Percentiles rank a stretch among this genome's conserved stretches.
phyloP scores from a whole-genome alignment of 371 early-diverging fungal genomes.

The Haplosporangium sp. region DNA sequence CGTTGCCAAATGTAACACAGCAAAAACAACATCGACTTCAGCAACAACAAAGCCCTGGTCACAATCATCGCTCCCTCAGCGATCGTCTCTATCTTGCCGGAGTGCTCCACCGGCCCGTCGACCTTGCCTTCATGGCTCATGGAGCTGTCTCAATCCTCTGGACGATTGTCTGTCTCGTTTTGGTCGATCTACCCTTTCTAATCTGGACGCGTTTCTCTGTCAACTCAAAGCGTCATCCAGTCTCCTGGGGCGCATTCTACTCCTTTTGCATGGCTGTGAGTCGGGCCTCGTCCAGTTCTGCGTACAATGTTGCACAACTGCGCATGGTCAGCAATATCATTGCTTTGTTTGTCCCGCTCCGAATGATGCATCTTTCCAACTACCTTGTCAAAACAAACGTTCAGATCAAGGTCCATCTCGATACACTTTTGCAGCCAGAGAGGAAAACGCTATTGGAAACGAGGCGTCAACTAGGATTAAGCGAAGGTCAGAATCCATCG shows the following conservation, averaged over 20 bases:
- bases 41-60: neutral
- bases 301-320: conserved; percentile 31
- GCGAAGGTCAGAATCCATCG: conserved; percentile 15
- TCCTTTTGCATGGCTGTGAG: conserved; percentile 46
- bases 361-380: conserved; percentile 32
- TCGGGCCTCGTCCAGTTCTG: conserved; percentile 31
- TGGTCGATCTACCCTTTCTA: conserved; percentile 31
- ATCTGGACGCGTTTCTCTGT: conserved; percentile 29
- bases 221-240: conserved; percentile 35
- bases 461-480: conserved; percentile 13
- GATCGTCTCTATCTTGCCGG: conserved; percentile 37
- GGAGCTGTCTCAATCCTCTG: conserved; percentile 12
- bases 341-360: conserved; percentile 28
- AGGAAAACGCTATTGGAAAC: conserved; percentile 18
- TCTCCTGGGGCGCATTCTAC: conserved; percentile 34
- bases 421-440: conserved; percentile 34
- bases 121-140: conserved; percentile 13
- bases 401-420: conserved; percentile 35
- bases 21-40: too few species aligned
- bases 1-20: too few species aligned
- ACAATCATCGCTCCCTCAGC: conserved; percentile 8
- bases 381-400: conserved; percentile 26
- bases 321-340: conserved; percentile 49
- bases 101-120: conserved; percentile 25
- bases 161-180: conserved; percentile 12